Percentiles rank a stretch among this genome's conserved stretches.
Evolutionary conservation across 352 stramenopile genomes (phyloP).

Genomic region (Pythium dissotocum): DNA sequence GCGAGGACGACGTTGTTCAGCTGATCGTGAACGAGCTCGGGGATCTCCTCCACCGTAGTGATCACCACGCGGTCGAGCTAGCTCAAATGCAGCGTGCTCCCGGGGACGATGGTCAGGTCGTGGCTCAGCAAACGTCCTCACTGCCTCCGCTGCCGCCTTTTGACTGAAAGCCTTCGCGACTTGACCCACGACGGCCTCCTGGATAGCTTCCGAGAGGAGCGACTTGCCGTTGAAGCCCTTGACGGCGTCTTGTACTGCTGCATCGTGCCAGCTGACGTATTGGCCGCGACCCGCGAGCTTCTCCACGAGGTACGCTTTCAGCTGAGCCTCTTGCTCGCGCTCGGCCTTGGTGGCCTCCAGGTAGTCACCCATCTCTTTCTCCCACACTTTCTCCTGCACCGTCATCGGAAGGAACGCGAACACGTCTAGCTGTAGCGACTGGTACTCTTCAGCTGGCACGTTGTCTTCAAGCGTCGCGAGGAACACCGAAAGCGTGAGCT

Average conservation of each 20-base stretch:
- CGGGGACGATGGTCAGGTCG: neutral
- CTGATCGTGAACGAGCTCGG: neutral
- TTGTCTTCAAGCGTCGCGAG: slow-evolving; percentile 47
- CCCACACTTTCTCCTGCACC: slow-evolving; percentile 34
- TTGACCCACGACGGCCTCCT: slow-evolving; percentile 22
- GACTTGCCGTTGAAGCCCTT: slow-evolving; percentile 1
- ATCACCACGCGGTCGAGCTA: neutral
- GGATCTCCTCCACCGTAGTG: neutral
- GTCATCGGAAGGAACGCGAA: slow-evolving; percentile 30
- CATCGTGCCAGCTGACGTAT: slow-evolving; percentile 26
- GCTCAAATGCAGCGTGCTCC: neutral
- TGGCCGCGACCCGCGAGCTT: slow-evolving; percentile 17
- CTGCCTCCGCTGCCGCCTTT: slow-evolving; percentile 6
- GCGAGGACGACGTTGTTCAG: neutral
- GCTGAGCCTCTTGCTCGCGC: slow-evolving; percentile 13
- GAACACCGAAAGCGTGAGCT: slow-evolving; percentile 55
- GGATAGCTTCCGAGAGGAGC: slow-evolving; percentile 12
- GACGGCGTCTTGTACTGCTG: slow-evolving; percentile 13
- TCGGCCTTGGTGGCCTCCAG: slow-evolving; percentile 24
- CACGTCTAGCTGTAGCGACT: slow-evolving; percentile 17
- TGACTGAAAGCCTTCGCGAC: slow-evolving; percentile 20
- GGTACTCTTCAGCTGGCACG: neutral
- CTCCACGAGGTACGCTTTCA: slow-evolving; percentile 16
- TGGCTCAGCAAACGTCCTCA: slow-evolving; percentile 1
- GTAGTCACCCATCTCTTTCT: slow-evolving; percentile 31